Base-by-base conservation (phyloP, 192 early-diverging fungal species). In the Backusella psychrophila region DNA sequence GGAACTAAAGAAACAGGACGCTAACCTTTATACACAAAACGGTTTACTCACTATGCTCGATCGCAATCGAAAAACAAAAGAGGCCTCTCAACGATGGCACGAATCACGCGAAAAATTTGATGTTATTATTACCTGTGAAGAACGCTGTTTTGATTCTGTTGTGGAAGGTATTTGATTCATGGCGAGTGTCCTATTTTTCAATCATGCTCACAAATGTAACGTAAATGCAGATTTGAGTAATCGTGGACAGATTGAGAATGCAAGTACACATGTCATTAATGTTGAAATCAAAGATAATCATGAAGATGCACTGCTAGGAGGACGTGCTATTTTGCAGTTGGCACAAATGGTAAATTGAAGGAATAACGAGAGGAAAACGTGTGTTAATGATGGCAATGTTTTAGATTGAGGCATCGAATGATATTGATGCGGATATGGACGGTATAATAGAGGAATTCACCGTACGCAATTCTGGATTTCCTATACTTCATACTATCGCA, bases 271-370 rank as follows among this genome's bases (percentile, higher is more conserved):
- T 87, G 90, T 99, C 2, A 92, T 99, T 72, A 99, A 99, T 74
- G 89, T 99, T 4, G 97, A 98, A 38, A 99, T 98, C 77, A 93
- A 93, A 75, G 97, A 99, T 81, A 99, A 96, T 83, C 92, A 94
- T 53, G 89, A 93, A 76, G 95, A 97, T 75, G 96, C 97, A 0
- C 78, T 87, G 21, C 77, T 95, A 0, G 97, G 97, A 4, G 97
- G 93, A 8, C 86, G 91, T 75, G 90, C 93, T 31, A 96, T 99
- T 41, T 76, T 95, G 34, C 87, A 95, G 76, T 81, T 99, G 53
- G 96, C 93, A 9, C 78, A 90, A 73, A 87, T 90, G 89, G 91
- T 93, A 52, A 73, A 73, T 46, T 36, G 29, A 3, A 33, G 7
- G n/a, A 21, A 42, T 34, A 33, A 29, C 23, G 17, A 44, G 36